Base-by-base conservation (phyloP, 1,284 basidiomycete species). In the Irpex rosettiformis region DNA sequence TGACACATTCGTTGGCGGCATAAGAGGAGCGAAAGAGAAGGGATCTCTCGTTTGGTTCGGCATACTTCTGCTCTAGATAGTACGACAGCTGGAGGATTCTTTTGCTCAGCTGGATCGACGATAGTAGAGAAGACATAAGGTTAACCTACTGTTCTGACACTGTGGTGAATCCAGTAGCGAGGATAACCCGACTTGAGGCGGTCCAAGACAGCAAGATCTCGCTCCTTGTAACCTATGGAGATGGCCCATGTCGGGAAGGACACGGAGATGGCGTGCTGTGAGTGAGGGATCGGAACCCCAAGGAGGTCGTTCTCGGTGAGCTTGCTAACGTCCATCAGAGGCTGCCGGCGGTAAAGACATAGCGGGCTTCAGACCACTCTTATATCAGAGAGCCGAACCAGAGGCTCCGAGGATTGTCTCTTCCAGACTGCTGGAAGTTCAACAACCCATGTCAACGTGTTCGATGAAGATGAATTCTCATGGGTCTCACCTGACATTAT, bases 191-290 rank as follows among this genome's bases (percentile, higher is more conserved):
- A 86, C 58, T 91, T 83, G 94, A 98, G 96, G n/a, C 77, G 79
- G 58, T 92, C 82, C 1, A 90, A 71, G 4, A 99, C 88, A 33
- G 94, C 82, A 65, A 88, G 84, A n/a, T 91, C 86, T 11, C 94
- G 94, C 67, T 95, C 91, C 73, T 98, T 96, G 67, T 98, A 99
- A 10, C 82, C 96, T 52, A 99, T 85, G 65, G 91, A 94, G 74
- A 98, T 96, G 53, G 79, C 77, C 96, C 96, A 99, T n/a, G 84
- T 93, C 0, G 97, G 97, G 0, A 99, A 80, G 4, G 95, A 98
- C 18, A 98, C 96, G 0, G 94, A 96, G 62, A 98, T 94, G 40
- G 97, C 97, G 70, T 99, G 97, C 4, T 88, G 82, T 0, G 86
- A 89, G 67, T 82, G 79, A 0, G 86, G 80, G 18, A 51, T 51